Evolutionary conservation across 169 alveolate genomes (phyloP).

Genomic region (Cyclospora cayetanensis): DNA sequence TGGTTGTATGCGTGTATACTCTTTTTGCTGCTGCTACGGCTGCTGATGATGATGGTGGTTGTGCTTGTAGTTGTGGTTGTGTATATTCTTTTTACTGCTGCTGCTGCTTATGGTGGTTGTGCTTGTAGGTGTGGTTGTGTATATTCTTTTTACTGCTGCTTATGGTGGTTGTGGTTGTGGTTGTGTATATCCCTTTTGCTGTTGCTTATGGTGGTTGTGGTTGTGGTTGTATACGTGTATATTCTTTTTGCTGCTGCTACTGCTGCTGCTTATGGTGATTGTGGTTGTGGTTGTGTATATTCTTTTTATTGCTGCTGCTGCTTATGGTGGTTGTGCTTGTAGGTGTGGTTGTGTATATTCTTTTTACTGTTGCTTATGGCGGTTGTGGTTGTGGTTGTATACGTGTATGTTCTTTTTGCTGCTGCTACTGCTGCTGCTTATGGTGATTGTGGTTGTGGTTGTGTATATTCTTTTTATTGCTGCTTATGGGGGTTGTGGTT

Average conservation of each 20-base stretch:
- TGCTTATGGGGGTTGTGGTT: no score
- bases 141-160: background rate
- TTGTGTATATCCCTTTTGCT: background rate
- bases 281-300: no score
- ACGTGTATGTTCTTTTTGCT: background rate
- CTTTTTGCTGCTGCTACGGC: background rate
- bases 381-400: background rate
- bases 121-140: no score
- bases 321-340: background rate
- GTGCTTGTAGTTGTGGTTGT: background rate
- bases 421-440: background rate
- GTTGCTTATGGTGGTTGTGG: background rate
- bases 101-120: no score
- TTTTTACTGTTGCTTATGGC: background rate
- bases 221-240: background rate
- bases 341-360: background rate
- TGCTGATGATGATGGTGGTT: background rate
- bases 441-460: no score
- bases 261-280: no score
- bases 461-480: no score
- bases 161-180: background rate
- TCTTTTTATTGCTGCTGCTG: background rate
- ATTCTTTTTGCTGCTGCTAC: background rate
- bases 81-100: no score
- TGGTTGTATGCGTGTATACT: background rate